Evolutionary conservation across 352 stramenopile genomes (phyloP), one percentile per base, ranked within the genome.

Genomic region (Elongisporangium undulatum): DNA sequence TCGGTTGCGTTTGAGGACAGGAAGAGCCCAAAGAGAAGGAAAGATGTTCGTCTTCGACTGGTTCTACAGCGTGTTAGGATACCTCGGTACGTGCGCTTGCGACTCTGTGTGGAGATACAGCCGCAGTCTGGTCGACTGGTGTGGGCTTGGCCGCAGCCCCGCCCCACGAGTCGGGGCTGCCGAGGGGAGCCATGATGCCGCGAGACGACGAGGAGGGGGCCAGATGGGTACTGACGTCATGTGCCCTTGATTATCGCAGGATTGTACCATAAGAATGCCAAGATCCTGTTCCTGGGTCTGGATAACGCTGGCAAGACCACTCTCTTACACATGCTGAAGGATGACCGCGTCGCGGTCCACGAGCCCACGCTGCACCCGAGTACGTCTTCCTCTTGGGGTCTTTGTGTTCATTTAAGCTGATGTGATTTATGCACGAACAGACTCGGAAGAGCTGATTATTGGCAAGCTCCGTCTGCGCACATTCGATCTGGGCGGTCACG

Each of bases 261-360:
- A 53, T 86, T 99, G 56, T 99, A 99, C 79, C 97, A 99, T 82
- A 99, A 99, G 86, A 99, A 98, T 75, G 98, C 97, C 66, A 99
- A 99, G 82, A 99, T 99, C 74, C 72, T 99, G 45, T 99, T 99
- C 82, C 74, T 99, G 23, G 98, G 98, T 23, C 78, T 99, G 24
- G 98, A 99, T 77, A 99, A 99, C 85, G 98, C 98, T 51, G 98
- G 98, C 69, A 99, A 99, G 82, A 99, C 98, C 13, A 99, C 98
- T 23, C 79, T 99, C 39, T 79, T 99, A 59, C 97, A 99, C 84
- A 99, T 99, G 96, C 89, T 99, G 24, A 99, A 99, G 89, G 97
- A 99, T 59, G 96, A 98, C 77, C 83, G 96, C 61, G 93, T 99
- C 17, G 93, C 96, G 38, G 91, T 98, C 51, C 95, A 98, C 72